A percentile compares a stretch with the other conserved stretches of the same genome.
Evolutionary conservation across 169 alveolate genomes (phyloP).

Genomic region (Plasmodium billcollinsi): DNA sequence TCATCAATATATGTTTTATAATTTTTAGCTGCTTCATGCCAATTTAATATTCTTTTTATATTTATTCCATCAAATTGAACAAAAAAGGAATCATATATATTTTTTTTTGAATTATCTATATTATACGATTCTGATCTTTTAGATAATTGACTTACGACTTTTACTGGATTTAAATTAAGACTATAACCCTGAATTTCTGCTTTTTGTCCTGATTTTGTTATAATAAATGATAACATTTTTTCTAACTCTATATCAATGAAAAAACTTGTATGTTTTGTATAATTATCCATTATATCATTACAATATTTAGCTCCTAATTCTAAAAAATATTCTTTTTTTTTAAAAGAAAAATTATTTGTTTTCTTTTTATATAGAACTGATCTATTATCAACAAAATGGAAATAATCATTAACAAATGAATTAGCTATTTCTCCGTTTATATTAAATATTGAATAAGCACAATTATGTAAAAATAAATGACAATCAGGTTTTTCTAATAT

Average conservation of each 20-base stretch:
- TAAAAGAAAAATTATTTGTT: constrained; percentile 27
- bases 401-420: constrained; percentile 57
- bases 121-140: constrained; percentile 41
- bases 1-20: constrained; percentile 42
- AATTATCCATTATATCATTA: constrained; percentile 57
- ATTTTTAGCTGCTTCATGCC: constrained; percentile 59
- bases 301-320: constrained; percentile 75
- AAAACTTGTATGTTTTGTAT: constrained; percentile 47
- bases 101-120: neutral
- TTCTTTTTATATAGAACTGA: constrained; percentile 47
- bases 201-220: constrained; percentile 69
- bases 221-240: constrained; percentile 52
- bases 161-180: constrained; percentile 39
- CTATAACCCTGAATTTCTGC: constrained; percentile 75
- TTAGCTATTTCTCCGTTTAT: constrained; percentile 55
- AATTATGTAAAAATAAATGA: constrained; percentile 49
- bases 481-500: constrained; percentile 73
- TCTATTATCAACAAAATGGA: constrained; percentile 43
- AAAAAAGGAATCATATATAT: constrained; percentile 63
- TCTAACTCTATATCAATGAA: constrained; percentile 65
- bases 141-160: constrained; percentile 32
- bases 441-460: constrained; percentile 71
- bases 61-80: constrained; percentile 67
- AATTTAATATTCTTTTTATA: constrained; percentile 40
- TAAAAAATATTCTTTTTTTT: constrained; percentile 62